A percentile compares a stretch with the other conserved stretches of the same genome.
Conservation (phyloP, 2,329 filamentous ascomycete species). For the Onygena corvina region DNA sequence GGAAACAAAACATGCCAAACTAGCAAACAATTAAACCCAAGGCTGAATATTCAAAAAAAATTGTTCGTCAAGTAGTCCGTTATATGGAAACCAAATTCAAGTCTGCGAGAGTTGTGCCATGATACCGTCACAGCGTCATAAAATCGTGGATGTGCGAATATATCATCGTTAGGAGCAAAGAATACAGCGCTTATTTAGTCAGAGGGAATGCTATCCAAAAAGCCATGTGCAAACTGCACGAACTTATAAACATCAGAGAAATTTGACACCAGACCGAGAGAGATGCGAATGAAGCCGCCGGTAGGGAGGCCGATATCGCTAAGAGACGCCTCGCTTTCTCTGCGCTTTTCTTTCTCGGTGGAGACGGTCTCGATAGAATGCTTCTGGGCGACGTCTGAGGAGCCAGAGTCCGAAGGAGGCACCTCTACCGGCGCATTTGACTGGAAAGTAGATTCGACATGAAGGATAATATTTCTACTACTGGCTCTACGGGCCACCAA, state of each 20-base stretch:
- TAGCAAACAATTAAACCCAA: too few relatives aligned
- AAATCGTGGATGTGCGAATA: background rate
- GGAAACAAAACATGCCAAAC: too few relatives aligned
- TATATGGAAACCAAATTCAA: too few relatives aligned
- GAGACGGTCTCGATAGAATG: background rate
- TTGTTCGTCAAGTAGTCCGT: too few relatives aligned
- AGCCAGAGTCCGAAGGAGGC: constrained; percentile 30
- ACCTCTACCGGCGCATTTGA: constrained; percentile 31
- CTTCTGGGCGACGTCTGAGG: constrained; percentile 17
- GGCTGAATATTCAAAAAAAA: too few relatives aligned
- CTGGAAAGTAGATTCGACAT: constrained; percentile 48
- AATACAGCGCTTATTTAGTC: too few relatives aligned
- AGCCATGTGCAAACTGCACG: constrained; percentile 11
- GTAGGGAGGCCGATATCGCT: constrained; percentile 16
- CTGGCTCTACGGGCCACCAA: constrained; percentile 49
- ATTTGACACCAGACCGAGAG: constrained; percentile 17
- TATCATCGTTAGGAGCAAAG: background rate
- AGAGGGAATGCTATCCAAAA: constrained; percentile 10
- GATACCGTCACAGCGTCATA: background rate
- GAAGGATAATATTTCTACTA: constrained; percentile 45
- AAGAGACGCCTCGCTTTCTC: constrained; percentile 15
- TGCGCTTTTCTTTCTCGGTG: constrained; percentile 12
- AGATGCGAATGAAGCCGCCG: constrained; percentile 16
- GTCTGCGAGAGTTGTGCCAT: background rate
- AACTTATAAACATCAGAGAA: constrained; percentile 15